A percentile compares a stretch with the other conserved stretches of the same genome.
These are phyloP conservation scores for Vitis rupestris DNA, from an alignment of 164 flowering plant genomes.

Conservation along the genomic window DNA sequence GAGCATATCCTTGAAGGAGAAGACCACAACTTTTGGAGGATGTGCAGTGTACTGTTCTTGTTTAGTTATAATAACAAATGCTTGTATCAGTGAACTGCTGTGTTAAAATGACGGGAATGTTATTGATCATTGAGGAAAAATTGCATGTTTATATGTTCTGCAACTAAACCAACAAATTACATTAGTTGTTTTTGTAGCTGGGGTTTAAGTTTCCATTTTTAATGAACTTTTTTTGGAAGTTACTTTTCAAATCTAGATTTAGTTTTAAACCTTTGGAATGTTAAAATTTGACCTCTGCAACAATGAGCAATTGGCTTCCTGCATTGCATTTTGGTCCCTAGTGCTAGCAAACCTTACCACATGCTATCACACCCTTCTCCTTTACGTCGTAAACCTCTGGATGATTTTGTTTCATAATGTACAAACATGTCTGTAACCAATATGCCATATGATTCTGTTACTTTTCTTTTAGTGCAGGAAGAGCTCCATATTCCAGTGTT, in stretches of 20 bases:
- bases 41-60: neutral
- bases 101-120: neutral
- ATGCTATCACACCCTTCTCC: no score
- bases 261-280: neutral
- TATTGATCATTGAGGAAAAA: neutral
- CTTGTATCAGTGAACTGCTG: neutral
- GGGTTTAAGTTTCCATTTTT: neutral
- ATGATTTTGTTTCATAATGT: no score
- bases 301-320: no score
- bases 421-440: no score
- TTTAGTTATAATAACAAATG: neutral
- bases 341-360: no score
- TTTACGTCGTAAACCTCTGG: no score
- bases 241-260: neutral
- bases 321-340: no score
- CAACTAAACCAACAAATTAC: neutral
- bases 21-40: no score
- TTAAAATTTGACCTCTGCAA: no score
- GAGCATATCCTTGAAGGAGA: neutral
- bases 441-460: neutral
- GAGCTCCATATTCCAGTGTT: constrained; percentile 85
- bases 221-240: neutral
- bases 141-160: neutral
- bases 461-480: constrained; percentile 46
- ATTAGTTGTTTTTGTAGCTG: neutral